phyloP scores from a whole-genome alignment of 1,284 basidiomycete genomes.

The Coniophora puteana region DNA sequence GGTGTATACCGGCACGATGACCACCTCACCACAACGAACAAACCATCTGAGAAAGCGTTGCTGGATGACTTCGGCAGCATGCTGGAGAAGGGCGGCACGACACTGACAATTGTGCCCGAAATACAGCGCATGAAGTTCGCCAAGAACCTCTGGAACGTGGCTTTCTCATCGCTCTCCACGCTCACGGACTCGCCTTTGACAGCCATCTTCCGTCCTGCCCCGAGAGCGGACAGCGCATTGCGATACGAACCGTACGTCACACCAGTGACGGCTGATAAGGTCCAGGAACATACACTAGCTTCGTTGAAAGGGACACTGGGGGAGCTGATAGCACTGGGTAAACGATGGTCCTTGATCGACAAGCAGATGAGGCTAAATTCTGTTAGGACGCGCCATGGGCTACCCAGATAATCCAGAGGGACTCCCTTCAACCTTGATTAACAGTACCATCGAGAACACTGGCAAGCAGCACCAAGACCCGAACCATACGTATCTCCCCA shows the following conservation, averaged over 20 bases:
- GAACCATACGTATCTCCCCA: slow-evolving; percentile 46
- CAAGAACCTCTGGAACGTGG: slow-evolving; percentile 67
- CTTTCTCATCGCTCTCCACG: slow-evolving; percentile 49
- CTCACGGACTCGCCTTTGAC: slow-evolving; percentile 48
- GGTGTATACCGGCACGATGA: slow-evolving; percentile 51
- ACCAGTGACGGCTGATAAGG: slow-evolving; percentile 39
- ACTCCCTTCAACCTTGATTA: slow-evolving; percentile 39
- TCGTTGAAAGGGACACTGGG: slow-evolving; percentile 39
- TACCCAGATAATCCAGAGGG: slow-evolving; percentile 40
- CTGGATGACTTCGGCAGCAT: slow-evolving; percentile 46
- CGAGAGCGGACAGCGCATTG: slow-evolving; percentile 22
- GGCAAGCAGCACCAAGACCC: slow-evolving; percentile 35
- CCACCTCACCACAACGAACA: slow-evolving; percentile 38
- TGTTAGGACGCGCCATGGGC: slow-evolving; percentile 43
- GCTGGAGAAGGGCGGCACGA: slow-evolving; percentile 45
- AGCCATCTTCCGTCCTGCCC: slow-evolving; percentile 49
- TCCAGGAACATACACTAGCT: slow-evolving; percentile 45
- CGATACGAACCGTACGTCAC: slow-evolving; percentile 36
- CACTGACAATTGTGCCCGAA: slow-evolving; percentile 47
- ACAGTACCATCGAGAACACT: slow-evolving; percentile 37
- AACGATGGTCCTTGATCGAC: neutral
- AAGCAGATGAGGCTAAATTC: slow-evolving; percentile 1
- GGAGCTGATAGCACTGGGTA: slow-evolving; percentile 47
- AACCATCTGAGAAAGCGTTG: slow-evolving; percentile 37
- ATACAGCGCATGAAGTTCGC: slow-evolving; percentile 58